Evolutionary conservation across 176 grass and related monocot genomes (phyloP), one percentile per base, ranked within the genome.

Genomic region (Raddia distichophylla): DNA sequence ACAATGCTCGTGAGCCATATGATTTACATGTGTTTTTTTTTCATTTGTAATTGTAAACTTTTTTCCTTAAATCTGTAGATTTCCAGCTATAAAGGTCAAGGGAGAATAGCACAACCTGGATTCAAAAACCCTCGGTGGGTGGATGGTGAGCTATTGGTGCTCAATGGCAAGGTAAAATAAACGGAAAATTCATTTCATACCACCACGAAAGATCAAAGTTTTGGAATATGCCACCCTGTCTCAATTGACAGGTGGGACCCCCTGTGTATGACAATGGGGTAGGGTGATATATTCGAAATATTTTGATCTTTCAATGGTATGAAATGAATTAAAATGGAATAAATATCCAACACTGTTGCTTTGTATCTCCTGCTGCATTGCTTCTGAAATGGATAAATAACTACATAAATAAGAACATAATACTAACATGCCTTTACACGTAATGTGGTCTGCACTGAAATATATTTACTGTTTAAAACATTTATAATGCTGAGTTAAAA

Each of bases 121-220:
- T 98, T 91, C 88, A 91, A 93, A 86, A 95, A 93, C 67, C 96
- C 95, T 2, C 88, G 90, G 66, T 98, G 96, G 96, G 90, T 98
- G 84, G 88, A 93, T 71, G 96, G 90, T 2, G 96, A 98, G 80
- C 88, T 98, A 11, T 81, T 98, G 33, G 87, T 91, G 75, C 91
- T 98, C n/a, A 95, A 86, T 86, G 95, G 95, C 81, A 98, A 95
- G 93, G 95, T 98, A 87, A 87, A 86, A 64, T 78, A 47, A 88
- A 27, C 27, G 27, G 27, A 27, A 27, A 27, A 27, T 27, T 27
- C 27, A 27, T 27, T 27, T 27, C 27, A 27, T 27, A 27, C 27
- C 27, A 27, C 27, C 27, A 27, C 27, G 27, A 27, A 27, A 27
- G 27, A 27, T 27, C 27, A 27, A 27, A 27, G 27, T 27, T 27